A percentile compares a stretch with the other conserved stretches of the same genome.
These are phyloP conservation scores for Silene conica DNA, from an alignment of 148 eudicot species.

Conservation along the genomic window DNA sequence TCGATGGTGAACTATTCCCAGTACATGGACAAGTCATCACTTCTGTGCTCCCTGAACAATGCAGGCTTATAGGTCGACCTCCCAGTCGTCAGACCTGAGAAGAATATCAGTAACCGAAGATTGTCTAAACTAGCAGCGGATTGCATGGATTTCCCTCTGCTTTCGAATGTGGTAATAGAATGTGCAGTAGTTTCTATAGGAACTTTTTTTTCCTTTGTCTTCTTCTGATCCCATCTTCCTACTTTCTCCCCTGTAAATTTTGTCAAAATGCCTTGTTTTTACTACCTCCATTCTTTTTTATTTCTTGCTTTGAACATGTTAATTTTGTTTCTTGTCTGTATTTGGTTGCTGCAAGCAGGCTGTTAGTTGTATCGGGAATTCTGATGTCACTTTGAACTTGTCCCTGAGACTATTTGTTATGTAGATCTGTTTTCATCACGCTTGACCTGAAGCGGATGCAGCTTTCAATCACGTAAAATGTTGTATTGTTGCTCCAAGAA, in stretches of 20 bases:
- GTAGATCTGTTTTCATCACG: constrained; percentile 6
- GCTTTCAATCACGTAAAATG: neutral
- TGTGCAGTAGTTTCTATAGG: constrained; percentile 23
- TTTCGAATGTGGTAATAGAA: constrained; percentile 29
- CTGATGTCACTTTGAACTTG: constrained; percentile 18
- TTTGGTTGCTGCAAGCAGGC: constrained; percentile 15
- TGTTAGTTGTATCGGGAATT: constrained; percentile 21
- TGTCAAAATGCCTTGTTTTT: constrained; percentile 23
- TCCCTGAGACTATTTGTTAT: constrained; percentile 23
- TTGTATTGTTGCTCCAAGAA: neutral
- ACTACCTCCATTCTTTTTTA: constrained; percentile 17
- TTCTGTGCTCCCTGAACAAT: constrained; percentile 85
- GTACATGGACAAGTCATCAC: constrained; percentile 76
- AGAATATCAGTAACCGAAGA: constrained; percentile 12
- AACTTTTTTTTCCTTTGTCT: neutral
- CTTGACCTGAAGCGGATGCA: neutral
- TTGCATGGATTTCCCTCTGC: constrained; percentile 17
- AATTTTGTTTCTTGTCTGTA: neutral
- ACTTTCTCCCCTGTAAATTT: constrained; percentile 21
- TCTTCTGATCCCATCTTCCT: constrained; percentile 4
- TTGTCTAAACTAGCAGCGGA: constrained; percentile 11
- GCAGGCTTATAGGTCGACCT: constrained; percentile 90
- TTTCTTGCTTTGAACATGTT: neutral
- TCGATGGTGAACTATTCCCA: constrained; percentile 90
- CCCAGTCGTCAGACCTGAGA: constrained; percentile 40